Percentiles rank a stretch among this genome's conserved stretches.
These are phyloP conservation scores for Anethum foeniculum DNA, from an alignment of 140 eudicot genomes.

Conservation along the genomic window DNA sequence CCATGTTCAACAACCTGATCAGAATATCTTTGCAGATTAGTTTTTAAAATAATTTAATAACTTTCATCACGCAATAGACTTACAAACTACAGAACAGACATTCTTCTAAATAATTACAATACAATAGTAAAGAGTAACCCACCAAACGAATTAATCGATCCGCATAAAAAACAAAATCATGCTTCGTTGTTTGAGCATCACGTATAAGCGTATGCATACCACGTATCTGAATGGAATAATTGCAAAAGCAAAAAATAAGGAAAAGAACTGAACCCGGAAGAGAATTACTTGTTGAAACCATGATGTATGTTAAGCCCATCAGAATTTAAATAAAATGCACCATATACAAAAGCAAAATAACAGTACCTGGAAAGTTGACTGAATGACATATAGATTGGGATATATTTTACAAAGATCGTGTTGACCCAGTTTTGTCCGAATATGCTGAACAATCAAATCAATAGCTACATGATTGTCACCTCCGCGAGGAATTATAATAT, in stretches of 20 bases:
- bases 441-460: constrained; percentile 94
- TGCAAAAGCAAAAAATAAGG: constrained; percentile 2
- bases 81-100: constrained; percentile 7
- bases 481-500: constrained; percentile 91
- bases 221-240: constrained; percentile 56
- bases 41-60: not conserved
- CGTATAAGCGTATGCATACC: constrained; percentile 98
- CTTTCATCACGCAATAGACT: not conserved
- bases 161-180: constrained; percentile 86
- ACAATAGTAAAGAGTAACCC: constrained; percentile 20
- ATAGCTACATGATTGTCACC: constrained; percentile 97
- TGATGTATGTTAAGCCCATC: not conserved
- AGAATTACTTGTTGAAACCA: not conserved
- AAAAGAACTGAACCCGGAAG: constrained; percentile 7
- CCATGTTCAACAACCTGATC: constrained; percentile 91
- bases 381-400: constrained; percentile 79
- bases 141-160: constrained; percentile 89
- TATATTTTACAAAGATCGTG: constrained; percentile 91
- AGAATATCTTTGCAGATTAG: not conserved
- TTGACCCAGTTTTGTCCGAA: constrained; percentile 93
- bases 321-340: not conserved
- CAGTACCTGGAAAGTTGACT: constrained; percentile 86
- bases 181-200: constrained; percentile 76
- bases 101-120: too few species aligned
- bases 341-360: not conserved